Percentiles rank a stretch among this genome's conserved stretches.
Conservation (phyloP, 306 rosid genomes). For the Senna siamea region DNA sequence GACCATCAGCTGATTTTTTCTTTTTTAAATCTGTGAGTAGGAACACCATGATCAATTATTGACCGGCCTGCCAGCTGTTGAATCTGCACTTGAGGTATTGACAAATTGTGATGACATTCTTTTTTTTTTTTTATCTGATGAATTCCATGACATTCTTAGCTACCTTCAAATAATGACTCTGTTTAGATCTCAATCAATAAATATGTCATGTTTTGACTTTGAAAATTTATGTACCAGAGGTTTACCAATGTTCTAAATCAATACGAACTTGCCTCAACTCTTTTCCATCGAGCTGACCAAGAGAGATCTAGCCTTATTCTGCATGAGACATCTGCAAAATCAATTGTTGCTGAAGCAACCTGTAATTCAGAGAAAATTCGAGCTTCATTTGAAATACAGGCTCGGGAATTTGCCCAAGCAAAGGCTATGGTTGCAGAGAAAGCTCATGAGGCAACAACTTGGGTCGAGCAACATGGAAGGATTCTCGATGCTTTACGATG, state of each 20-base stretch:
- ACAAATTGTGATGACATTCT: constrained; percentile 24
- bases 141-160: constrained; percentile 20
- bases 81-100: constrained; percentile 89
- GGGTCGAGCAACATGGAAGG: constrained; percentile 97
- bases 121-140: neutral
- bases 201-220: constrained; percentile 38
- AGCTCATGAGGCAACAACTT: constrained; percentile 88
- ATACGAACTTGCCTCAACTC: constrained; percentile 67
- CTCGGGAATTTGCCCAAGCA: constrained; percentile 82
- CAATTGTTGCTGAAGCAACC: constrained; percentile 89
- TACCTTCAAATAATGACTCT: constrained; percentile 14
- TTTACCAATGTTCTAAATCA: constrained; percentile 75
- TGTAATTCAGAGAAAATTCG: constrained; percentile 67
- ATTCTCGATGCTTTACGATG: constrained; percentile 80
- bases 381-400: constrained; percentile 82
- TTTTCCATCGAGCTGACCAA: constrained; percentile 82
- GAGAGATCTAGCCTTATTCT: constrained; percentile 74
- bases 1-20: constrained; percentile 18
- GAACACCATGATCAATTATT: constrained; percentile 95
- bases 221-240: constrained; percentile 62
- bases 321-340: constrained; percentile 85
- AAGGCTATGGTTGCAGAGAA: constrained; percentile 79
- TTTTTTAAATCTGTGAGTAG: constrained; percentile 47
- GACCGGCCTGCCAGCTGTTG: constrained; percentile 83
- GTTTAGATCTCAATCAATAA: constrained; percentile 7